Evolutionary conservation across 1,139 yeast genomes (phyloP), one percentile per base, ranked within the genome.

Genomic region (Kurtzmaniella quercitrusa): DNA sequence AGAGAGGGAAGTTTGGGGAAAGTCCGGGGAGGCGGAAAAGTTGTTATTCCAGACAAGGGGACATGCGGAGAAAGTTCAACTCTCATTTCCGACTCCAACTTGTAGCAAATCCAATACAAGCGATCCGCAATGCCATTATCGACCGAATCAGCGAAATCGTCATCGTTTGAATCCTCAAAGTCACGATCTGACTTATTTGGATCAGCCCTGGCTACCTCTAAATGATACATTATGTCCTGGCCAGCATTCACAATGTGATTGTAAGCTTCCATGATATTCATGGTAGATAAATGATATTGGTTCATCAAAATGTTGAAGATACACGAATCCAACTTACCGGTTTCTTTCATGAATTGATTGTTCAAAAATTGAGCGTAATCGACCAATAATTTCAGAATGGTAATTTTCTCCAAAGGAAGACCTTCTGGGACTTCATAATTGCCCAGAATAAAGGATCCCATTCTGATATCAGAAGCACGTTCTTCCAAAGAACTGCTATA

Each of bases 81-180:
- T 44, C 74, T 55, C 36, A 73, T 48, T 51, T 74, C 80, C 47
- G 74, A 66, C 48, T 74, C 79, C 35, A 72, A 57, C 50, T 72
- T 73, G 36, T 69, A 54, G 46, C 78, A 71, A 9, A 66, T 63
- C 74, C 78, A 73, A 50, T 68, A 74, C 3, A 71, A 57, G 32
- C 77, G 53, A 43, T 69, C 74, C n/a, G 66, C 54, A 0, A 59
- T 38, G 33, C 57, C 55, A 14, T 30, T 22, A n/a, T 22, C 19
- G 8, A 22, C 19, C 4, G 21, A 21, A 7, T 21, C 26, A 18
- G n/a, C 20, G 12, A 14, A 20, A 6, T 26, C 30, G 6, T 5
- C 8, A 6, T 17, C 22, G n/a, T 28, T 14, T n/a, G 33, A 26
- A 8, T 14, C 14, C 12, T 37, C 39, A 28, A 37, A 12, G 19